Percentiles rank a stretch among this genome's conserved stretches.
Conservation (phyloP, 441 rosid species). For the Bruguiera hainesii region DNA sequence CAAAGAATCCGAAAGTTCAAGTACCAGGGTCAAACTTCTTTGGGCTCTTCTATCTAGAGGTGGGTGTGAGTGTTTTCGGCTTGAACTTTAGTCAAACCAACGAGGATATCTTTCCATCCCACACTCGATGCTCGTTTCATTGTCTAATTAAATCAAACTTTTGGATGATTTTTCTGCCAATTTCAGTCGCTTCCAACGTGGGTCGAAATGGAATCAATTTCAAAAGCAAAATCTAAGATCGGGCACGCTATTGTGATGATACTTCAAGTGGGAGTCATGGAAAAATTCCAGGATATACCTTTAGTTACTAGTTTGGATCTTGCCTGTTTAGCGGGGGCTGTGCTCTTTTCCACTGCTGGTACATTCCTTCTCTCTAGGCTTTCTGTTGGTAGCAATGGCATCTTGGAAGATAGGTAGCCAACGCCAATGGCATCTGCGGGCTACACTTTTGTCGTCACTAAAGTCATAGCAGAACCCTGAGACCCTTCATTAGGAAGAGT, state of each 20-base stretch:
- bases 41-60: slow-evolving; percentile 52
- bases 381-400: slow-evolving; percentile 17
- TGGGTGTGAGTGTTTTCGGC: background rate
- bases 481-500: no score
- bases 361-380: slow-evolving; percentile 62
- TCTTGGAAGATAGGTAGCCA: slow-evolving; percentile 2
- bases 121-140: background rate
- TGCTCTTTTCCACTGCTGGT: slow-evolving; percentile 50
- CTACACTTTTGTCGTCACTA: no score
- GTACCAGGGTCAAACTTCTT: slow-evolving; percentile 40
- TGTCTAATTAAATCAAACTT: background rate
- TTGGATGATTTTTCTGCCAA: background rate
- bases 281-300: slow-evolving; percentile 55
- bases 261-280: slow-evolving; percentile 68
- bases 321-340: slow-evolving; percentile 61
- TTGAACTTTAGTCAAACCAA: no score
- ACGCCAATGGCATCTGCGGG: no score
- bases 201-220: slow-evolving; percentile 47
- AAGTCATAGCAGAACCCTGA: no score
- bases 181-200: slow-evolving; percentile 52
- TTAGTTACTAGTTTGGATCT: slow-evolving; percentile 51
- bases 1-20: slow-evolving; percentile 25
- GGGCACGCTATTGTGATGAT: slow-evolving; percentile 71
- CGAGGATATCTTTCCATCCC: no score
- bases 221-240: slow-evolving; percentile 59